Evolutionary conservation across 2,329 filamentous ascomycete species (phyloP), one percentile per base, ranked within the genome.

Genomic region (Colletotrichum australisinense): DNA sequence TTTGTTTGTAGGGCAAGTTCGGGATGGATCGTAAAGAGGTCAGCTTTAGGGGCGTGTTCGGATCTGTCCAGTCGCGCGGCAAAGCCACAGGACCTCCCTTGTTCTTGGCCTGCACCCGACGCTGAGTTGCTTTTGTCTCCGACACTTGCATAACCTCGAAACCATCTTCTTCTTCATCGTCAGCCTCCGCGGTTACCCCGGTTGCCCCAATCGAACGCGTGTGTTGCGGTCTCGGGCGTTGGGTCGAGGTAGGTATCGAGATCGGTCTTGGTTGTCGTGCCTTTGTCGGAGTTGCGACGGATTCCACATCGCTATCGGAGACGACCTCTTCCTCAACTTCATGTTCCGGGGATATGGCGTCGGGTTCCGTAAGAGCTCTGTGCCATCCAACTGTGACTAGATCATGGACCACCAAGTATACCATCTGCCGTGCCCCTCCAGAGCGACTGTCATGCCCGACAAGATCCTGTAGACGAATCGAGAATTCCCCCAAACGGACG

Each of bases 1-100:
- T 90, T 72, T 90, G 88, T 66, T 86, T 86, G 79, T 88, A 90
- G 1, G 88, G 88, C 1, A 90, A 83, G 72, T 85, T 81, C 0
- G 88, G 86, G 62, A 90, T 86, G 7, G 84, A 81, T 59, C 83
- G 83, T 14, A 90, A 81, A 4, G 83, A 82, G 0, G 88, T 90
- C 32, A 90, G 85, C 75, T 87, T 89, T 19, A 89, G 81, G 0
- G 88, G 86, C 0, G 79, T 81, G 30, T 82, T 81, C 0, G 79
- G 82, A 63, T 86, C 78, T 64, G 83, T 81, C 80, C 83, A 85
- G 64, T 84, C 81, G 72, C 82, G 83, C 3, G 86, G 81, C 3
- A 85, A 78, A 3, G 82, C 80, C 26, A 86, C 75, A 4, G 83
- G 80, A 30, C 42, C 35, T 6, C 58, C 38, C 26, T 55, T 32